A percentile compares a stretch with the other conserved stretches of the same genome.
phyloP scores from a whole-genome alignment of 1,139 yeast species.

The Kluyveromyces sp. region DNA sequence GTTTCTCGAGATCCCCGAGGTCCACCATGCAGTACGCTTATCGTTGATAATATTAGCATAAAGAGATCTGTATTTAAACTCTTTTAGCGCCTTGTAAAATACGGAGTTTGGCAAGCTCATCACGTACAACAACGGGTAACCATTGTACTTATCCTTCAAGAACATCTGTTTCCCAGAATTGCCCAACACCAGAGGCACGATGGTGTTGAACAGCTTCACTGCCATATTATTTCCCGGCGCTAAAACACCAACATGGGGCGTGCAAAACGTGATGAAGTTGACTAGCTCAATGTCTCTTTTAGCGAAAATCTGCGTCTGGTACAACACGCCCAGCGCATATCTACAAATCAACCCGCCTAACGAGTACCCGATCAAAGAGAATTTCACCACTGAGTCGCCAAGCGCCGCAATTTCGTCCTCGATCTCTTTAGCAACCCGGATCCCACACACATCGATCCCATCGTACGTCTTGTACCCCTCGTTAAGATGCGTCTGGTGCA shows the following conservation, averaged over 20 bases:
- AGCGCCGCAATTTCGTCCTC: slow-evolving; percentile 33
- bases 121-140: slow-evolving; percentile 49
- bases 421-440: slow-evolving; percentile 66
- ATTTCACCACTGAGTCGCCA: slow-evolving; percentile 35
- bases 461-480: slow-evolving; percentile 65
- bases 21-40: slow-evolving; percentile 74
- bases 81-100: slow-evolving; percentile 48
- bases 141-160: slow-evolving; percentile 39
- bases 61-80: slow-evolving; percentile 45
- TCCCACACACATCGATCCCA: slow-evolving; percentile 80
- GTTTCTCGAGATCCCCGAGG: slow-evolving; percentile 56
- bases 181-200: slow-evolving; percentile 58
- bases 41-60: slow-evolving; percentile 76
- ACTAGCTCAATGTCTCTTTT: slow-evolving; percentile 36
- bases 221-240: slow-evolving; percentile 49
- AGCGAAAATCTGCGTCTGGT: slow-evolving; percentile 44
- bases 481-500: slow-evolving; percentile 56
- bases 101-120: slow-evolving; percentile 58
- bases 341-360: slow-evolving; percentile 75
- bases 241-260: slow-evolving; percentile 76
- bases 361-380: slow-evolving; percentile 74
- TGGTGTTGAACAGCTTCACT: slow-evolving; percentile 44
- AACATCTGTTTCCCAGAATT: slow-evolving; percentile 69
- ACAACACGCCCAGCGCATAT: slow-evolving; percentile 66
- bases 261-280: slow-evolving; percentile 67